A percentile compares a stretch with the other conserved stretches of the same genome.
These are phyloP conservation scores for Sindora glabra DNA, from an alignment of 306 rosid genomes.

Conservation along the genomic window DNA sequence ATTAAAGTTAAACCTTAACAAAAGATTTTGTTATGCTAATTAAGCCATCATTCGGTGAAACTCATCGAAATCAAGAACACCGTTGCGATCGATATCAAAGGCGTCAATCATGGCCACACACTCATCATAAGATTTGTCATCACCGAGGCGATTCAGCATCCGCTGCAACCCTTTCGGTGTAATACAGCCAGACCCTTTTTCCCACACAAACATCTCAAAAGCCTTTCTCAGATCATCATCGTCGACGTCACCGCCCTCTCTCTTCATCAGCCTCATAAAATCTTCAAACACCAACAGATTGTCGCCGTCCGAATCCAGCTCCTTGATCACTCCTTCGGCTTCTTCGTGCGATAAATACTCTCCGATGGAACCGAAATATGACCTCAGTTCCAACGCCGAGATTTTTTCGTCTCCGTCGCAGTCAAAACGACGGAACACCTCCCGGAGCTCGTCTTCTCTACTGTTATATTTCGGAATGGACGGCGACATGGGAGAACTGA, in stretches of 20 bases:
- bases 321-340: constrained; percentile 44
- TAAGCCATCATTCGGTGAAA: constrained; percentile 72
- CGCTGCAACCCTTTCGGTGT: constrained; percentile 62
- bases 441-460: constrained; percentile 31
- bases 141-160: constrained; percentile 68
- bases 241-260: not conserved
- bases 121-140: constrained; percentile 46
- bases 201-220: constrained; percentile 67
- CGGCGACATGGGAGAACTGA: constrained; percentile 9
- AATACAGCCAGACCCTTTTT: constrained; percentile 43
- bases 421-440: constrained; percentile 52
- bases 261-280: constrained; percentile 48
- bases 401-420: constrained; percentile 56
- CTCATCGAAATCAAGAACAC: constrained; percentile 63
- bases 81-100: constrained; percentile 59
- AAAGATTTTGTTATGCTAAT: not conserved
- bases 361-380: constrained; percentile 59
- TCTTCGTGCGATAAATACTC: constrained; percentile 57
- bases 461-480: constrained; percentile 2
- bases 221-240: constrained; percentile 52
- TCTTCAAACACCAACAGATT: constrained; percentile 37
- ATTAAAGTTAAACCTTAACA: too few relatives aligned
- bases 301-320: constrained; percentile 57
- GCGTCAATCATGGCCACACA: constrained; percentile 57
- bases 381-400: constrained; percentile 48